Evolutionary conservation across 495 filamentous ascomycete species (phyloP).

Genomic region (Neurospora intermedia): DNA sequence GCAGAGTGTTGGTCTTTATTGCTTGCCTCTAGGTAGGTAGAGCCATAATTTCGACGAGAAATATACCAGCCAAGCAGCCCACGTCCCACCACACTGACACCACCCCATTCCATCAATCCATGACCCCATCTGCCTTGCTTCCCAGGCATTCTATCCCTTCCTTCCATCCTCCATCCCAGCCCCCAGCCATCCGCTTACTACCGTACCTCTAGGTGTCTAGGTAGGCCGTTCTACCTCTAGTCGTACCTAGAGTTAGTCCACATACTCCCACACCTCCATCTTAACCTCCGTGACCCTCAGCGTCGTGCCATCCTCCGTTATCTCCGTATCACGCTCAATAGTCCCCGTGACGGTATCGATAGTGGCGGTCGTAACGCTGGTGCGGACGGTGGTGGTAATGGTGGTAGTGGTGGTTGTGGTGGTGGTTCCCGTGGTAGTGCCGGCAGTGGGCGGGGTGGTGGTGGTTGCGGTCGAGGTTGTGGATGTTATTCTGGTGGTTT

Average conservation of each 20-base stretch:
- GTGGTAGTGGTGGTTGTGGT: not conserved
- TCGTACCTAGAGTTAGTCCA: too few relatives aligned
- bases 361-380: not conserved
- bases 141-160: not conserved
- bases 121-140: not conserved
- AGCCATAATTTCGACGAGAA: too few relatives aligned
- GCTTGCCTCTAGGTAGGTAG: too few relatives aligned
- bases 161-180: too few relatives aligned
- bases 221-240: too few relatives aligned
- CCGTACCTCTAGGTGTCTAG: too few relatives aligned
- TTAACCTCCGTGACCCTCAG: too few relatives aligned
- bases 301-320: too few relatives aligned
- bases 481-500: not conserved
- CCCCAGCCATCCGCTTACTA: too few relatives aligned
- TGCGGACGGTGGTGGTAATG: not conserved
- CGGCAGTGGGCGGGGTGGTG: not conserved
- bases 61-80: too few relatives aligned
- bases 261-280: too few relatives aligned
- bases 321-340: not conserved
- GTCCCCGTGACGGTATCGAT: not conserved
- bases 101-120: not conserved
- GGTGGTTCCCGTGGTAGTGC: not conserved
- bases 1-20: not conserved
- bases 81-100: not conserved
- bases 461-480: not conserved